Base-by-base conservation (phyloP, 169 alveolate species). In the Plasmodium gonderi region DNA sequence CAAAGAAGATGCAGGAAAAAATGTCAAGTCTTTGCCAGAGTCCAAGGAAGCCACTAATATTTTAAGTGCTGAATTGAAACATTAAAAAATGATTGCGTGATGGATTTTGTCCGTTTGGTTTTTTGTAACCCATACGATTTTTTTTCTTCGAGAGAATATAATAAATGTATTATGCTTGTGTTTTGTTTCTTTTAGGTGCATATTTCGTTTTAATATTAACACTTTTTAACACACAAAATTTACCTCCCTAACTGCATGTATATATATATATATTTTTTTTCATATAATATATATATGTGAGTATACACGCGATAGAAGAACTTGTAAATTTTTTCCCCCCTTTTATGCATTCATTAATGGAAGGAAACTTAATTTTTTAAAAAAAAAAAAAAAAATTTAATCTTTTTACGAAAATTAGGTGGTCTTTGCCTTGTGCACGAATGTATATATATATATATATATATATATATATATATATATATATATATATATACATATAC, bases 1-100 rank as follows among this genome's bases (percentile, higher is more conserved):
- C 49, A 96, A 97, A 69, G 97, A 96, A 93, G 99, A 97, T 79
- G 89, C 87, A 54, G 97, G 97, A 65, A 91, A 95, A 36, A 92
- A 81, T 95, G 94, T 93, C 33, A 82, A 82, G 80, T 90, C 95
- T 42, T 80, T 93, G 29, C 96, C 97, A 0, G 97, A 96, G 44
- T 94, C 96, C 5, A 94, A 92, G 69, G 97, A 96, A 26, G 97
- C 97, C 40, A 94, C 94, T 38, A 96, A 96, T 91, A 85, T 94
- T 68, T 69, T 96, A 92, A 91, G 96, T 6, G 97, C 97, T 42
- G 96, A 94, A 69, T 90, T 94, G 75, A 79, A 74, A 42, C 90
- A 95, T 75, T 80, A 89, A 91, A 38, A 26, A 40, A 36, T 60
- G 17, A 36, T 60, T 17, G n/a, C n/a, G n/a, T n/a, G n/a, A n/a